These are phyloP conservation scores for Phoma sp. DNA, from an alignment of 2,329 filamentous ascomycete species.

Conservation along the genomic window DNA sequence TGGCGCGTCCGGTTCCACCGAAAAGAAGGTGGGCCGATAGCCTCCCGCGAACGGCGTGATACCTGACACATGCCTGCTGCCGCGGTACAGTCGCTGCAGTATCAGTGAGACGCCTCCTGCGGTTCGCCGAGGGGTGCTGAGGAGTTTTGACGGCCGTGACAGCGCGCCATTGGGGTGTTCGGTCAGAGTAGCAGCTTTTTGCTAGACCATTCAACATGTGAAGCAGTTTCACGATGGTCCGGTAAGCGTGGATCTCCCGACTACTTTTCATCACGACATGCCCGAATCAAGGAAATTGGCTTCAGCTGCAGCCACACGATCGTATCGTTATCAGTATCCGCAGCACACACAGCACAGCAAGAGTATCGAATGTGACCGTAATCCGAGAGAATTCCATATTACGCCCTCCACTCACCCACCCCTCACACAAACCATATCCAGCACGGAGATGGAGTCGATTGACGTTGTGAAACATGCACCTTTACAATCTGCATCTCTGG, in stretches of 20 bases:
- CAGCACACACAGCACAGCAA: conserved; percentile 4
- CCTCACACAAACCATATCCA: background rate
- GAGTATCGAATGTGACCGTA: background rate
- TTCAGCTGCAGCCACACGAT: conserved; percentile 13
- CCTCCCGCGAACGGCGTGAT: conserved; percentile 19
- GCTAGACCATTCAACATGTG: conserved; percentile 6
- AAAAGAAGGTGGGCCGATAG: conserved; percentile 15
- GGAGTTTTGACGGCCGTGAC: background rate
- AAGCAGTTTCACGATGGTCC: conserved; percentile 9
- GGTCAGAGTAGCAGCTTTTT: background rate
- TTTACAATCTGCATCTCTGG: background rate
- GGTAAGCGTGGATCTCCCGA: conserved; percentile 5
- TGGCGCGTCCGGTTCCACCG: conserved; percentile 11
- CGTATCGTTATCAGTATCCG: background rate
- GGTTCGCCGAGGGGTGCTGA: conserved; percentile 9
- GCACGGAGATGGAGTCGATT: background rate
- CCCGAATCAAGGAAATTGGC: conserved; percentile 1
- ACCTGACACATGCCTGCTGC: conserved; percentile 16
- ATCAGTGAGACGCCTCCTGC: conserved; percentile 8
- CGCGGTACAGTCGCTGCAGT: conserved; percentile 3
- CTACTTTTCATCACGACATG: background rate
- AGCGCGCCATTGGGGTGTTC: too few relatives aligned
- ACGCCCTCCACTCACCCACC: too few relatives aligned
- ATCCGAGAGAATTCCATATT: too few relatives aligned
- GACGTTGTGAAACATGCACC: background rate